Conservation (phyloP, 2,329 filamentous ascomycete genomes). For the Paracoccidioides lutzii region DNA sequence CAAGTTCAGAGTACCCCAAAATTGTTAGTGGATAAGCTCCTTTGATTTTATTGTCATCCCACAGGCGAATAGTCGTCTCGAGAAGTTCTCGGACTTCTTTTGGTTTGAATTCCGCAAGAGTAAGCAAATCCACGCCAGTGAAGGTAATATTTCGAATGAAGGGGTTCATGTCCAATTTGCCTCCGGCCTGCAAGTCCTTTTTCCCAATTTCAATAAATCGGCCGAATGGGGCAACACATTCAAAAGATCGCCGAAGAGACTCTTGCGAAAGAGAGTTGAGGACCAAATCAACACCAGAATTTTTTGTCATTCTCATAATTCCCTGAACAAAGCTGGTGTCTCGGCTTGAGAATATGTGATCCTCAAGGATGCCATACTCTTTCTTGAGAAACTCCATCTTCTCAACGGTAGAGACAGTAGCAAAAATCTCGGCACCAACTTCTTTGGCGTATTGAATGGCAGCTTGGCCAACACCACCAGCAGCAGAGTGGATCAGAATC, state of each 20-base stretch:
- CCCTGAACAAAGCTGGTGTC: slow-evolving; percentile 13
- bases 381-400: slow-evolving; percentile 14
- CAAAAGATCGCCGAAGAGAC: slow-evolving; percentile 11
- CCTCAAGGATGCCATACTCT: slow-evolving; percentile 13
- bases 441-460: slow-evolving; percentile 13
- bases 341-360: slow-evolving; percentile 15
- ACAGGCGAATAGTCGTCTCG: slow-evolving; percentile 9
- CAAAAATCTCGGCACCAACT: slow-evolving; percentile 16
- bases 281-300: slow-evolving; percentile 13
- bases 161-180: slow-evolving; percentile 7
- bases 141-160: slow-evolving; percentile 12
- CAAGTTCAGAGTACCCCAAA: slow-evolving; percentile 10
- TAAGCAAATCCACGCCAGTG: slow-evolving; percentile 11
- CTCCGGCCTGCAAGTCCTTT: slow-evolving; percentile 9
- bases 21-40: slow-evolving; percentile 10
- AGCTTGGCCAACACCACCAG: slow-evolving; percentile 17
- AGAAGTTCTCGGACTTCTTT: slow-evolving; percentile 7
- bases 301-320: slow-evolving; percentile 13
- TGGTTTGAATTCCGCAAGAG: slow-evolving; percentile 9
- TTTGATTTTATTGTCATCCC: slow-evolving; percentile 10
- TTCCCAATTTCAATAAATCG: slow-evolving; percentile 14
- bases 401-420: slow-evolving; percentile 13
- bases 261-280: slow-evolving; percentile 11
- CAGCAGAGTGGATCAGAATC: slow-evolving; percentile 17
- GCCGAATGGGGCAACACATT: slow-evolving; percentile 12